Evolutionary conservation across 441 rosid species (phyloP).

Genomic region (Populus hybrid): DNA sequence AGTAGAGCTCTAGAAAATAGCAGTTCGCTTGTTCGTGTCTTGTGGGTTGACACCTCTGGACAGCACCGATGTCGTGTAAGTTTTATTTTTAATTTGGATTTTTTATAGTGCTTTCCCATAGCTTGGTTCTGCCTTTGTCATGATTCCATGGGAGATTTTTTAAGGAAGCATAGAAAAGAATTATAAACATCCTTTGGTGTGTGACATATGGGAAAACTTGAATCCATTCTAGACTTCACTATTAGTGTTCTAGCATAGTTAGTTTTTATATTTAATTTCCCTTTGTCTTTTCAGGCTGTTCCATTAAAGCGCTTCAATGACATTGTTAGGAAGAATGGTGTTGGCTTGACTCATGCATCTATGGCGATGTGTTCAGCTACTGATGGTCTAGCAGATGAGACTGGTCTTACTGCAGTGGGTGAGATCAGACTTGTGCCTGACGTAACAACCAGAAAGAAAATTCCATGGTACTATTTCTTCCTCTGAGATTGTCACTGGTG

Average conservation of each 20-base stretch:
- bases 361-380: constrained; percentile 77
- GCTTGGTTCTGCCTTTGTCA: neutral
- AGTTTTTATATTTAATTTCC: neutral
- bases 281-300: constrained; percentile 55
- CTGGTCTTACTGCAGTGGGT: constrained; percentile 69
- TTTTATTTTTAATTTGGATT: constrained; percentile 14
- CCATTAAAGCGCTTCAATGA: constrained; percentile 65
- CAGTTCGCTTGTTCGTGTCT: constrained; percentile 52
- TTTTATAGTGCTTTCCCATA: neutral
- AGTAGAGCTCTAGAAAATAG: constrained; percentile 26
- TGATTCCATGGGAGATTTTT: neutral
- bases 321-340: constrained; percentile 63
- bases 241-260: neutral
- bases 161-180: neutral
- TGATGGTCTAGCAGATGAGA: constrained; percentile 77
- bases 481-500: neutral
- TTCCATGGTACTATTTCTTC: constrained; percentile 65
- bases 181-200: neutral
- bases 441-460: constrained; percentile 55
- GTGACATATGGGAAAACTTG: constrained; percentile 8
- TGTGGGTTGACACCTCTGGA: constrained; percentile 94
- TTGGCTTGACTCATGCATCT: constrained; percentile 73
- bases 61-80: constrained; percentile 95
- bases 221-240: neutral
- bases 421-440: constrained; percentile 92